Conservation (phyloP, 2,329 filamentous ascomycete genomes). For the Fusarium citri region DNA sequence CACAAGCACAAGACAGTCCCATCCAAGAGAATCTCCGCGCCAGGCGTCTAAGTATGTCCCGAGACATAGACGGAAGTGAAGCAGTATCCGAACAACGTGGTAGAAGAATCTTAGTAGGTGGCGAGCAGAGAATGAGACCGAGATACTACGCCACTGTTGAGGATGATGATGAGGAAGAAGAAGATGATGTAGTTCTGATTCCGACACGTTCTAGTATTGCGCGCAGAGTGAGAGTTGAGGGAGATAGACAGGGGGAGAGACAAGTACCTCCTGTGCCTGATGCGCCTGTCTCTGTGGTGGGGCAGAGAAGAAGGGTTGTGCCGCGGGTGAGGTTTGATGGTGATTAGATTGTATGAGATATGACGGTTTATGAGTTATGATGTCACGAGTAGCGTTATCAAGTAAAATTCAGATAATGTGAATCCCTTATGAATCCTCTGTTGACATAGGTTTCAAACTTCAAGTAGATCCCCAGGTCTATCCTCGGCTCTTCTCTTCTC, state of each 20-base stretch:
- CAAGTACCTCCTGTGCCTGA: neutral
- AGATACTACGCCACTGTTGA: neutral
- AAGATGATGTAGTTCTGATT: neutral
- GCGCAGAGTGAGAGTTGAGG: neutral
- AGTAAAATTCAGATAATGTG: neutral
- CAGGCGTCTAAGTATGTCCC: neutral
- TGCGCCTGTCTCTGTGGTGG: neutral
- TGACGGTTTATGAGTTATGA: neutral
- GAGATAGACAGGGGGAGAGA: neutral
- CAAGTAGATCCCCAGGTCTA: neutral
- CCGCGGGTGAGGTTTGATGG: neutral
- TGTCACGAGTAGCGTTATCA: too few species aligned
- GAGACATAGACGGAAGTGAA: neutral
- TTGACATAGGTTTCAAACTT: neutral
- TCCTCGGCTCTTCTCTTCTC: neutral
- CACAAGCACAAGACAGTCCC: neutral
- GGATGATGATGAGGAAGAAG: neutral
- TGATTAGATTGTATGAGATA: neutral
- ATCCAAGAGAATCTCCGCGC: neutral
- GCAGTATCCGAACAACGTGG: neutral
- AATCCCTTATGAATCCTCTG: neutral
- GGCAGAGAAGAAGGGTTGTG: neutral
- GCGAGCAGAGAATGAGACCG: conserved; percentile 6
- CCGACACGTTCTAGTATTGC: neutral
- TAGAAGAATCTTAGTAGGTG: neutral